These are phyloP conservation scores for Rhizoclosmatium sp. DNA, from an alignment of 192 early-diverging fungal genomes.

Conservation along the genomic window DNA sequence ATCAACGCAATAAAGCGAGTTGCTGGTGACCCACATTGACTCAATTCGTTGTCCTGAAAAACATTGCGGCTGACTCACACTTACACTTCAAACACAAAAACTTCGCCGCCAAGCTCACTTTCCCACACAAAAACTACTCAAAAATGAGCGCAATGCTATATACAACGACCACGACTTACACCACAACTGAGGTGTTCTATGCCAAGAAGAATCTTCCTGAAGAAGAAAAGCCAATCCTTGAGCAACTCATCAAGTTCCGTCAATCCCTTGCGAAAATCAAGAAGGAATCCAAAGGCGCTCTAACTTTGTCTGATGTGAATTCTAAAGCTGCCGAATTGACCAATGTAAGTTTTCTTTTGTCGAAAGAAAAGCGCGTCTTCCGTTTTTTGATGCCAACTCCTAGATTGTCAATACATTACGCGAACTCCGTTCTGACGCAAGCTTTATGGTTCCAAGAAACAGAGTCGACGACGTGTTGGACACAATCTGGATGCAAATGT, in stretches of 20 bases:
- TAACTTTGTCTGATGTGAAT: slow-evolving; percentile 38
- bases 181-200: background rate
- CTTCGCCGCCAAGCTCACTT: too few species aligned
- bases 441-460: slow-evolving; percentile 9
- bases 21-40: background rate
- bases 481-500: slow-evolving; percentile 42
- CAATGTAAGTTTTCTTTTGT: background rate
- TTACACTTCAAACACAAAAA: background rate
- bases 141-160: slow-evolving; percentile 13
- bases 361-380: background rate
- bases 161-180: background rate
- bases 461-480: slow-evolving; percentile 38
- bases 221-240: slow-evolving; percentile 38
- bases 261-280: slow-evolving; percentile 24
- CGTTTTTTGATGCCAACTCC: background rate
- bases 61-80: background rate
- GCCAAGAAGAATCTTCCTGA: slow-evolving; percentile 2
- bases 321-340: slow-evolving; percentile 34
- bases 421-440: background rate
- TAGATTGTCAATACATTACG: slow-evolving; percentile 27
- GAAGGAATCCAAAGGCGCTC: slow-evolving; percentile 25
- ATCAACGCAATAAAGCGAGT: background rate
- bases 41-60: background rate
- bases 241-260: slow-evolving; percentile 34
- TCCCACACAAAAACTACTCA: background rate